Evolutionary conservation across 371 early-diverging fungal genomes (phyloP).

Genomic region (Mucor lusitanicus): DNA sequence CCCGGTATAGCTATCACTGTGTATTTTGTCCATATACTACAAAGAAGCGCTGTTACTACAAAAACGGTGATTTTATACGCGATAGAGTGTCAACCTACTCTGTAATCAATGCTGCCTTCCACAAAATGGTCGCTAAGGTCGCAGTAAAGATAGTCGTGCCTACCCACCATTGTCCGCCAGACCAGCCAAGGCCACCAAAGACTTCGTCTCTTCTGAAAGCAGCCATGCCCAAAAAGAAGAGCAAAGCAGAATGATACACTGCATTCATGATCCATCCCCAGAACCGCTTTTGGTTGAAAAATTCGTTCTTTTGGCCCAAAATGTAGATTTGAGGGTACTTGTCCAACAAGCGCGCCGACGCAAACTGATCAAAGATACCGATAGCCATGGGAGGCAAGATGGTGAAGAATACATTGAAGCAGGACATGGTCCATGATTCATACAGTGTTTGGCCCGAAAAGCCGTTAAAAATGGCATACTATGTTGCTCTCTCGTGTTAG

Average conservation of each 20-base stretch:
- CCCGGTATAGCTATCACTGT: slow-evolving; percentile 76
- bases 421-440: slow-evolving; percentile 91
- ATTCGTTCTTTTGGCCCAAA: slow-evolving; percentile 86
- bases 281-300: slow-evolving; percentile 90
- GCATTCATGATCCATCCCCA: slow-evolving; percentile 95
- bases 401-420: slow-evolving; percentile 89
- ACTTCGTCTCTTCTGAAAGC: slow-evolving; percentile 27
- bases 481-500: background rate
- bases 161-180: slow-evolving; percentile 72
- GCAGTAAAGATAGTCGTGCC: slow-evolving; percentile 75
- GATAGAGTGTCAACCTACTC: slow-evolving; percentile 42
- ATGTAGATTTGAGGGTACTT: slow-evolving; percentile 97
- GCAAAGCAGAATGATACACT: slow-evolving; percentile 78
- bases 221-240: slow-evolving; percentile 30
- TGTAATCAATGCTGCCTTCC: slow-evolving; percentile 77
- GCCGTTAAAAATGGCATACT: slow-evolving; percentile 85
- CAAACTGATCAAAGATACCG: slow-evolving; percentile 92
- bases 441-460: slow-evolving; percentile 92
- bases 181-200: slow-evolving; percentile 44
- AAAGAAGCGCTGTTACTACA: background rate
- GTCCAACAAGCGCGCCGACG: slow-evolving; percentile 87
- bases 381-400: slow-evolving; percentile 87
- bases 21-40: slow-evolving; percentile 77
- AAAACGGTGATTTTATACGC: too few species aligned
- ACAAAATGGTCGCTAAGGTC: slow-evolving; percentile 73